Conservation (phyloP, 768 basidiomycete genomes). For the Boletus vinaceobasis region DNA sequence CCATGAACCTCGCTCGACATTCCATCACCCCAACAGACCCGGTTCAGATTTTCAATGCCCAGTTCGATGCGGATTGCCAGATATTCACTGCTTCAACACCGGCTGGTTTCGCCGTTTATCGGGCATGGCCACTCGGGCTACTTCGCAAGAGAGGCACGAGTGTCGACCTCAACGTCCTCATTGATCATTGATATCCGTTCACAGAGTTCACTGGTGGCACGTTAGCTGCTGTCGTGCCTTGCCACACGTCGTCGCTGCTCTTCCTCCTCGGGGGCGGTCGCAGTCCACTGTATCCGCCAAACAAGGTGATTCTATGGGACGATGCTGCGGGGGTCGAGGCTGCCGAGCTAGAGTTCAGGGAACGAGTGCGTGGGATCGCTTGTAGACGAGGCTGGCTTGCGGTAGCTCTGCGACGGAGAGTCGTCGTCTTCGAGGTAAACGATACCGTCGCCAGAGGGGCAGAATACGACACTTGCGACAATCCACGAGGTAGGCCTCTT, state of each 20-base stretch:
- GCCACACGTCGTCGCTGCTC: constrained; percentile 78
- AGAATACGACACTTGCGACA: constrained; percentile 88
- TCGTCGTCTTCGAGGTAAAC: constrained; percentile 73
- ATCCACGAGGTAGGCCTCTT: constrained; percentile 61
- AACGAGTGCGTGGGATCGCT: constrained; percentile 73
- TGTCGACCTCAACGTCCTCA: not conserved
- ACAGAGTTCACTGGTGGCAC: constrained; percentile 79
- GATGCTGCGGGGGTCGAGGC: constrained; percentile 73
- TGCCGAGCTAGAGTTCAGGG: constrained; percentile 86
- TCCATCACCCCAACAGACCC: constrained; percentile 76
- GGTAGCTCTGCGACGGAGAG: constrained; percentile 73
- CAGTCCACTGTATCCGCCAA: constrained; percentile 85
- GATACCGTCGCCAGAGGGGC: constrained; percentile 58
- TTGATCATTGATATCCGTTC: constrained; percentile 16
- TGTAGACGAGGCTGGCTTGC: constrained; percentile 83
- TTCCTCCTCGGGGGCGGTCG: constrained; percentile 86
- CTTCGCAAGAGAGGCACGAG: constrained; percentile 75
- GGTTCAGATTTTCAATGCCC: constrained; percentile 70
- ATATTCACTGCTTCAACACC: constrained; percentile 81
- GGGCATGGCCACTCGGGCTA: constrained; percentile 68
- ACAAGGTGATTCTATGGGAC: constrained; percentile 91
- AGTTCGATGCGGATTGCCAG: constrained; percentile 74
- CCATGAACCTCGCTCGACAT: constrained; percentile 86
- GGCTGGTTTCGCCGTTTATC: constrained; percentile 81
- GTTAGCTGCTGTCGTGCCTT: constrained; percentile 68